Evolutionary conservation across 305 asterid genomes (phyloP), one percentile per base, ranked within the genome.

Genomic region (Fraxinus greggii): DNA sequence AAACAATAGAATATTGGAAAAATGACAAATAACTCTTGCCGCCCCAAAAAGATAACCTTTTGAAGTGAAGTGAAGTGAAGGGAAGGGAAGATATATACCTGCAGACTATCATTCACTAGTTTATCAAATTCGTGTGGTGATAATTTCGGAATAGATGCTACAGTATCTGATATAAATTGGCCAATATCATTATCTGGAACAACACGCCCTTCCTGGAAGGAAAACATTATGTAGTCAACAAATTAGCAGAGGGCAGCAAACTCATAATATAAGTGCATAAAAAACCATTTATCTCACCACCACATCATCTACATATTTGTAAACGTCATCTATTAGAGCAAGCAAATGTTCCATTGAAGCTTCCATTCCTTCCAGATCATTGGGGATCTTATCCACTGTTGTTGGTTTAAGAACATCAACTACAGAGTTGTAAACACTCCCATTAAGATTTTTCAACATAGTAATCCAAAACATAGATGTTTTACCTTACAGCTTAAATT

Each of bases 341-440:
- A 93, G 95, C 88, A 95, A 84, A 23, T 92, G 90, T 80, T 88
- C 93, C 94, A 93, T 93, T 13, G 97, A 86, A 72, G 93, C 93
- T 84, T 93, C 98, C 94, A 94, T 93, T 85, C 98, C 98, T 86
- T 94, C 98, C 72, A 94, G 87, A 84, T 94, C 97, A 82, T 86
- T 90, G n/a, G 97, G 97, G 42, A 94, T 89, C 86, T 92, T 93
- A 85, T 93, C 97, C 56, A 94, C 97, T 36, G 76, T 84, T 72
- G 93, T 90, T 76, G 91, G 90, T 90, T 92, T 92, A 29, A 94
- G 94, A 33, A 94, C 87, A 89, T 94, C 98, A 89, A 89, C 98
- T 94, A 83, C 78, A 84, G 40, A 35, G 79, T 59, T 76, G 65
- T 40, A 76, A 81, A 31, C 76, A 78, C 72, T 24, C 26, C 67